Evolutionary conservation across 768 basidiomycete genomes (phyloP), one percentile per base, ranked within the genome.

Genomic region (Podaxis carcinomalis): DNA sequence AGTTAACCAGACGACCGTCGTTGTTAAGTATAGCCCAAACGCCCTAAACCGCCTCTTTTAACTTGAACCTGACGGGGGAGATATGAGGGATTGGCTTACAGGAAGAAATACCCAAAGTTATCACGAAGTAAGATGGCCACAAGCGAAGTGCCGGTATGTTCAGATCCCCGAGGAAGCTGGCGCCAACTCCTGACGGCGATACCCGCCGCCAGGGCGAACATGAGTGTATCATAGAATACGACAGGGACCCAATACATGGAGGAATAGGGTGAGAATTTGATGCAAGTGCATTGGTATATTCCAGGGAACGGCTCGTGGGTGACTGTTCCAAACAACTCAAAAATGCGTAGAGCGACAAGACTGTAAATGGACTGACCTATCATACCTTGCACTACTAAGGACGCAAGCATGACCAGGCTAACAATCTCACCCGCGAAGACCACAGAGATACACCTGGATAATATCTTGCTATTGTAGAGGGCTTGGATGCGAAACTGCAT

Each of bases 161-260:
- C 42, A 42, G 10, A 2, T 28, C 19, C 14, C 3, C 3, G n/a
- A 10, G 37, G 39, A 7, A 19, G 37, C 13, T n/a, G 49, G 21
- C 39, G 50, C 57, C 50, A 51, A 4, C 10, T 42, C 9, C 6
- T 39, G 37, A 51, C 5, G 14, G 65, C 69, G 27, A 71, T 65
- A 6, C 66, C 62, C n/a, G 72, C 51, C 1, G 69, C 67, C 5
- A 73, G 62, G 16, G 55, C 25, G 56, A 72, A 69, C 21, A 72
- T 56, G 56, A 73, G 63, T 23, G 60, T 64, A 47, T 73, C 72
- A 40, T 73, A 71, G 37, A 64, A 54, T 19, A 74, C 57, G 14
- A 74, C 63, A 11, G 71, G 68, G 32, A 73, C 46, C 72, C 72
- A 73, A 49, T 70, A 70, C 5, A 67, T 57, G 36, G 63, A 66